phyloP scores from a whole-genome alignment of 164 flowering plant genomes.

The Paratinospora sagittata region DNA sequence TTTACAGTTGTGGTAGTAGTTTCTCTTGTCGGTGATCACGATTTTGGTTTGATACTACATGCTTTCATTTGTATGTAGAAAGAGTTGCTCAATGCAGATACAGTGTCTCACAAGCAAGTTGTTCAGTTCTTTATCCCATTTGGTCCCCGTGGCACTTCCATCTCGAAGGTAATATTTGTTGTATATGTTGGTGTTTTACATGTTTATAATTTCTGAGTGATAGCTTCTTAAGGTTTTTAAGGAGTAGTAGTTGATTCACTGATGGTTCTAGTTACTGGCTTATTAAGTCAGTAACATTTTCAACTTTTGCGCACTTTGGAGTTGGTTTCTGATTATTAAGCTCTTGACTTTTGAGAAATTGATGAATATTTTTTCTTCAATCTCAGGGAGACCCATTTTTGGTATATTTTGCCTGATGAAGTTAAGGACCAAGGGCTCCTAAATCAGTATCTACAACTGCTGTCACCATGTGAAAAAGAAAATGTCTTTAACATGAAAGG shows the following conservation, averaged over 20 bases:
- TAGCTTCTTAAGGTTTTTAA: no score
- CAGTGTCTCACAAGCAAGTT: slow-evolving; percentile 36
- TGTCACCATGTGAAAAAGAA: slow-evolving; percentile 67
- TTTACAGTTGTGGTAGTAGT: not conserved
- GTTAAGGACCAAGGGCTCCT: slow-evolving; percentile 48
- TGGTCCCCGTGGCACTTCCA: slow-evolving; percentile 49
- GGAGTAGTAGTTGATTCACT: not conserved
- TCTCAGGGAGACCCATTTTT: slow-evolving; percentile 78
- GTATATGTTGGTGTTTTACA: no score
- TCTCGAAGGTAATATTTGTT: slow-evolving; percentile 36
- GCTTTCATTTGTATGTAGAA: slow-evolving; percentile 7
- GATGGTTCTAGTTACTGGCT: not conserved
- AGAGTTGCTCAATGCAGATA: slow-evolving; percentile 28
- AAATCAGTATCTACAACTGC: slow-evolving; percentile 45
- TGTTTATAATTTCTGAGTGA: no score
- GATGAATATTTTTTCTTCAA: not conserved
- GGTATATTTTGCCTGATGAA: slow-evolving; percentile 72
- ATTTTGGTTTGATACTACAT: not conserved
- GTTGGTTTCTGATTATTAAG: not conserved
- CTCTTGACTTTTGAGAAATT: not conserved
- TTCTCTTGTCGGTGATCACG: not conserved
- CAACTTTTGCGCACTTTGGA: not conserved
- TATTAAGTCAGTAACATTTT: not conserved
- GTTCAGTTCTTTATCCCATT: slow-evolving; percentile 25
- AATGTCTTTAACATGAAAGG: slow-evolving; percentile 40